These are phyloP conservation scores for Aspergillus uvarum DNA, from an alignment of 2,329 filamentous ascomycete species.

Conservation along the genomic window DNA sequence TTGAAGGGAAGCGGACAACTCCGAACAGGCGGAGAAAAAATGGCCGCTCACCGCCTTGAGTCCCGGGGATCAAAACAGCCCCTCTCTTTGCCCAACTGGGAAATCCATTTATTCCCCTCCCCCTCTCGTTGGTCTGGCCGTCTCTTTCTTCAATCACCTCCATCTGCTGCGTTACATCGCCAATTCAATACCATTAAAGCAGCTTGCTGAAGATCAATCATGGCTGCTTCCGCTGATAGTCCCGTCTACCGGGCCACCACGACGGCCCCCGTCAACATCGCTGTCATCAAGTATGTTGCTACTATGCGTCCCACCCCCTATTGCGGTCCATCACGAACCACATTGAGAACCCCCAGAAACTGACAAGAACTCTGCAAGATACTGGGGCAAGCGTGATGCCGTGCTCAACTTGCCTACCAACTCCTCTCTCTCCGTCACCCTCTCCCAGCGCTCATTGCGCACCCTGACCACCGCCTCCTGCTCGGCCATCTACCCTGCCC, in stretches of 20 bases:
- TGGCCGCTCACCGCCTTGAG: slow-evolving; percentile 19
- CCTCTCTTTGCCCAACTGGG: slow-evolving; percentile 17
- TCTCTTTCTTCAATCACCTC: not conserved
- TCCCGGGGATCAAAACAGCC: not conserved
- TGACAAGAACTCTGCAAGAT: slow-evolving; percentile 44
- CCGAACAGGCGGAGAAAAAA: slow-evolving; percentile 7
- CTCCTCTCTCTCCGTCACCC: slow-evolving; percentile 93
- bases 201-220: slow-evolving; percentile 18
- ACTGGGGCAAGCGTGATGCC: slow-evolving; percentile 97
- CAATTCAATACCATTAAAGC: not conserved
- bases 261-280: slow-evolving; percentile 96
- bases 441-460: slow-evolving; percentile 88
- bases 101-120: slow-evolving; percentile 13
- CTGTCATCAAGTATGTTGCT: slow-evolving; percentile 78
- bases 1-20: not conserved
- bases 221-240: slow-evolving; percentile 37
- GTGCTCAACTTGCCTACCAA: slow-evolving; percentile 97
- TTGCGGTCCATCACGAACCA: slow-evolving; percentile 8
- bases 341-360: not conserved
- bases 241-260: slow-evolving; percentile 86
- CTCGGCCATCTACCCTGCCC: slow-evolving; percentile 66
- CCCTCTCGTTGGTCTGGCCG: not conserved
- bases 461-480: slow-evolving; percentile 95
- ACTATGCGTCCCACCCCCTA: slow-evolving; percentile 19
- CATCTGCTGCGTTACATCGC: not conserved